These are phyloP conservation scores for Calonectria multiphialidica DNA, from an alignment of 2,329 filamentous ascomycete species.

Conservation along the genomic window DNA sequence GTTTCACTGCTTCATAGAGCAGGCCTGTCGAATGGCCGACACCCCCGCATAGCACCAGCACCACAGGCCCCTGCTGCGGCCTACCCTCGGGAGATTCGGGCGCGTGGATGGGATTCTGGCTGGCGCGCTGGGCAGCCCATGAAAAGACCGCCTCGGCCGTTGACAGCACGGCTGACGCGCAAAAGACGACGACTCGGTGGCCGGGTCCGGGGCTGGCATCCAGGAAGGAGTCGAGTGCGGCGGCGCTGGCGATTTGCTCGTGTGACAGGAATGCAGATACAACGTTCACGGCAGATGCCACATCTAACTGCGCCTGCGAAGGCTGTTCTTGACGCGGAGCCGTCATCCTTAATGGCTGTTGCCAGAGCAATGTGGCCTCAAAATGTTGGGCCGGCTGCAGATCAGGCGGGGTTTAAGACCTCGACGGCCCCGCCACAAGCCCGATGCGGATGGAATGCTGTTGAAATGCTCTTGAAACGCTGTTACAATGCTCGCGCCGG, in stretches of 20 bases:
- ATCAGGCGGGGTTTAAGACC: neutral
- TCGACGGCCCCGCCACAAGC: neutral
- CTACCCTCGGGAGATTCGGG: neutral
- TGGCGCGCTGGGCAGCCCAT: neutral
- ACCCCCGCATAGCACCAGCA: slow-evolving; percentile 34
- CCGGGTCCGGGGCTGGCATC: neutral
- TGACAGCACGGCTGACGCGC: slow-evolving; percentile 33
- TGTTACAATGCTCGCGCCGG: neutral
- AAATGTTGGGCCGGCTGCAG: neutral
- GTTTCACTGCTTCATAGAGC: slow-evolving; percentile 33
- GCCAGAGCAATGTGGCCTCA: neutral
- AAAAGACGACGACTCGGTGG: slow-evolving; percentile 28
- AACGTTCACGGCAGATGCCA: slow-evolving; percentile 14
- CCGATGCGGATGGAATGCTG: neutral
- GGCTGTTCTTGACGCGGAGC: neutral
- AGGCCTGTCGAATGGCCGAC: slow-evolving; percentile 37
- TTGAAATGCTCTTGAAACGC: too few relatives aligned
- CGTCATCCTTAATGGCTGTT: neutral
- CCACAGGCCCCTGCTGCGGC: neutral
- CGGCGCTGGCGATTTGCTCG: slow-evolving; percentile 21
- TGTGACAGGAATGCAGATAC: slow-evolving; percentile 32
- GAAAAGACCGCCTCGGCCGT: slow-evolving; percentile 32
- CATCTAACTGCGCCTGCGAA: neutral
- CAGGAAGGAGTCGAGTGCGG: slow-evolving; percentile 21
- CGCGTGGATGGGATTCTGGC: neutral